Conservation (phyloP, 108 stramenopile species). For the Thalassiosira profunda region DNA sequence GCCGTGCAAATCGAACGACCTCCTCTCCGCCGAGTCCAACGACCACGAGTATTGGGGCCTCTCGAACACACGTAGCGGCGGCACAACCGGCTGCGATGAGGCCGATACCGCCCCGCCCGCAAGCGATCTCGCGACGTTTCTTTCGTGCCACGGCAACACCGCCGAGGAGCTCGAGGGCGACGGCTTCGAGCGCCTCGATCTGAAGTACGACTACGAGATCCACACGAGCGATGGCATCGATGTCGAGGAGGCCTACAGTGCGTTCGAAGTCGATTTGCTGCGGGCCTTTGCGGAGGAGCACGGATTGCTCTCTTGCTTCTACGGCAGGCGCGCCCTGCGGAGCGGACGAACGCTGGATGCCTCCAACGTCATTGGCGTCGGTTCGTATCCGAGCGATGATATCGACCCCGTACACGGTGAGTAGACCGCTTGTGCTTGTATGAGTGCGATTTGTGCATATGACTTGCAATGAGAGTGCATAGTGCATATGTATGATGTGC, state of each 20-base stretch:
- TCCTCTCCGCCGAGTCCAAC: too few relatives aligned
- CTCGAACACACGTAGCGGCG: too few relatives aligned
- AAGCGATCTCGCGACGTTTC: background rate
- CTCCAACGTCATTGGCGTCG: slow-evolving; percentile 3
- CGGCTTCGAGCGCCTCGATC: background rate
- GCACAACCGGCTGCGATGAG: too few relatives aligned
- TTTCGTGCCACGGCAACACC: slow-evolving; percentile 3
- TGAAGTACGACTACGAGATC: slow-evolving; percentile 16
- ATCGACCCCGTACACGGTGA: background rate
- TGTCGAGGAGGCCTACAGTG: background rate
- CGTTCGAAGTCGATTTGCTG: slow-evolving; percentile 11
- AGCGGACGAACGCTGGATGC: background rate
- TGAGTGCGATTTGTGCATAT: too few relatives aligned
- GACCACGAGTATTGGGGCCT: too few relatives aligned
- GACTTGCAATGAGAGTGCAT: too few relatives aligned
- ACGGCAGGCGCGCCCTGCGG: background rate
- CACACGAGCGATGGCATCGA: background rate
- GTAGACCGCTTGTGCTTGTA: background rate
- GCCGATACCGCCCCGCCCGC: too few relatives aligned
- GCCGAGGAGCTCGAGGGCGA: background rate
- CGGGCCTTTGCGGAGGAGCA: slow-evolving; percentile 11
- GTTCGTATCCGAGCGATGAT: slow-evolving; percentile 14
- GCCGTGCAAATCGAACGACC: too few relatives aligned
- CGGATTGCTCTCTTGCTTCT: slow-evolving; percentile 1
- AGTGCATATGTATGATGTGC: too few relatives aligned